phyloP scores from a whole-genome alignment of 2,329 filamentous ascomycete species.

The Coniosporium tulheliwenetii region DNA sequence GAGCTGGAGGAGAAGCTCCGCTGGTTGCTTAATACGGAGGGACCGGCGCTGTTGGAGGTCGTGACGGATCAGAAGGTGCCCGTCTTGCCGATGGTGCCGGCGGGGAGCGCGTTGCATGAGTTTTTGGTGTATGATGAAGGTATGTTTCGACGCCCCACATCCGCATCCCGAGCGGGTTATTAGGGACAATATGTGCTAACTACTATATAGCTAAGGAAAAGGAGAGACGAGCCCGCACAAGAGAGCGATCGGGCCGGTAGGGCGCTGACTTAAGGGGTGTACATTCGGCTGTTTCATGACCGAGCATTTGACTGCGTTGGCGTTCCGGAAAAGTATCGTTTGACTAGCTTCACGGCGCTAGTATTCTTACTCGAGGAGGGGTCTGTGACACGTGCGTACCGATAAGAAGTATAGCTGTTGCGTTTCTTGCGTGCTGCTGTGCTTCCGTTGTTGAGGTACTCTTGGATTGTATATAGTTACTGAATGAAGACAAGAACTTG shows the following conservation, averaged over 20 bases:
- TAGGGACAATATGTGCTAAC: slow-evolving; percentile 3
- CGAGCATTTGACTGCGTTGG: background rate
- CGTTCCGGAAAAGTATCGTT: background rate
- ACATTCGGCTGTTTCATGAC: too few relatives aligned
- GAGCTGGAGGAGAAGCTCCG: slow-evolving; percentile 65
- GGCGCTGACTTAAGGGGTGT: too few relatives aligned
- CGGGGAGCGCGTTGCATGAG: slow-evolving; percentile 74
- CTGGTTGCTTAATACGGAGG: slow-evolving; percentile 75
- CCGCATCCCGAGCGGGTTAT: background rate
- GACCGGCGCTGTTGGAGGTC: slow-evolving; percentile 86
- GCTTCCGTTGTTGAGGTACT: too few relatives aligned
- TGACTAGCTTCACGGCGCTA: background rate
- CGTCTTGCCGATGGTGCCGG: slow-evolving; percentile 94
- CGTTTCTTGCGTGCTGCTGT: too few relatives aligned
- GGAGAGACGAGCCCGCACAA: slow-evolving; percentile 18
- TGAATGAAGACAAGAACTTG: too few relatives aligned
- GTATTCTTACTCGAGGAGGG: too few relatives aligned
- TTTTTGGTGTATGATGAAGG: slow-evolving; percentile 78
- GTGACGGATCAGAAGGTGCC: slow-evolving; percentile 81
- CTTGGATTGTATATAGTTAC: too few relatives aligned
- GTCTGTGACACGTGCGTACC: too few relatives aligned
- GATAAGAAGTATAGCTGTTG: too few relatives aligned
- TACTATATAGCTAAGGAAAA: slow-evolving; percentile 17
- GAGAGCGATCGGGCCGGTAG: slow-evolving; percentile 20
- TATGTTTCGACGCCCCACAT: slow-evolving; percentile 24